Percentiles rank a stretch among this genome's conserved stretches.
Evolutionary conservation across 352 stramenopile genomes (phyloP).

Genomic region (Globisporangium uncinulatum): DNA sequence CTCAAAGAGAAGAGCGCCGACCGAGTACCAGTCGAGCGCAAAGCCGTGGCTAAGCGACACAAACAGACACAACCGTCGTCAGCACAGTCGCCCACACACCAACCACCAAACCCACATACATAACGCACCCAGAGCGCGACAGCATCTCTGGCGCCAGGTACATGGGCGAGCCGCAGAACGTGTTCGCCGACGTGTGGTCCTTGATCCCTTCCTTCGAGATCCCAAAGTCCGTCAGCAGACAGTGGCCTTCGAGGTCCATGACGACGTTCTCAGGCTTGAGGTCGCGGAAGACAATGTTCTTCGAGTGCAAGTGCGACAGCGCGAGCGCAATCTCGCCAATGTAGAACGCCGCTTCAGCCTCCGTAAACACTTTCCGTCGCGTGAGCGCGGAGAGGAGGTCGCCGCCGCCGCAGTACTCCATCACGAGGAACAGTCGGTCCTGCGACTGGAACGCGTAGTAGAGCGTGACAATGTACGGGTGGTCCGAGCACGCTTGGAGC

Average conservation of each 20-base stretch:
- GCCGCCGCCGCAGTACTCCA: slow-evolving; percentile 82
- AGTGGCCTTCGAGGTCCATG: slow-evolving; percentile 82
- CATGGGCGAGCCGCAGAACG: slow-evolving; percentile 84
- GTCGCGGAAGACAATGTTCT: slow-evolving; percentile 86
- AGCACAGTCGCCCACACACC: not conserved
- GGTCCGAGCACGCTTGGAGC: slow-evolving; percentile 77
- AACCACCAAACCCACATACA: not conserved
- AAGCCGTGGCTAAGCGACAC: slow-evolving; percentile 45
- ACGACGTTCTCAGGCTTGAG: slow-evolving; percentile 86
- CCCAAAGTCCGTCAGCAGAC: slow-evolving; percentile 78
- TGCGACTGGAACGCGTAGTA: slow-evolving; percentile 85
- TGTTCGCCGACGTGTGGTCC: slow-evolving; percentile 81
- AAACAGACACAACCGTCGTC: not conserved
- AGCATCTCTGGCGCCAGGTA: slow-evolving; percentile 84
- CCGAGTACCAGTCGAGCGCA: slow-evolving; percentile 82
- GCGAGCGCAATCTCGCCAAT: slow-evolving; percentile 80
- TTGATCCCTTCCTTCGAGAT: slow-evolving; percentile 87
- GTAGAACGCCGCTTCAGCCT: slow-evolving; percentile 78
- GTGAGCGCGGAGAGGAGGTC: slow-evolving; percentile 74
- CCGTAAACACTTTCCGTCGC: slow-evolving; percentile 74
- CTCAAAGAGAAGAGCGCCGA: slow-evolving; percentile 76
- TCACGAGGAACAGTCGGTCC: slow-evolving; percentile 79
- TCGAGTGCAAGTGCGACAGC: slow-evolving; percentile 79
- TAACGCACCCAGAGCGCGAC: slow-evolving; percentile 49
- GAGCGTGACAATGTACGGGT: slow-evolving; percentile 83